Base-by-base conservation (phyloP, 257 asterid species). In the Fraxinus pennsylvanica region DNA sequence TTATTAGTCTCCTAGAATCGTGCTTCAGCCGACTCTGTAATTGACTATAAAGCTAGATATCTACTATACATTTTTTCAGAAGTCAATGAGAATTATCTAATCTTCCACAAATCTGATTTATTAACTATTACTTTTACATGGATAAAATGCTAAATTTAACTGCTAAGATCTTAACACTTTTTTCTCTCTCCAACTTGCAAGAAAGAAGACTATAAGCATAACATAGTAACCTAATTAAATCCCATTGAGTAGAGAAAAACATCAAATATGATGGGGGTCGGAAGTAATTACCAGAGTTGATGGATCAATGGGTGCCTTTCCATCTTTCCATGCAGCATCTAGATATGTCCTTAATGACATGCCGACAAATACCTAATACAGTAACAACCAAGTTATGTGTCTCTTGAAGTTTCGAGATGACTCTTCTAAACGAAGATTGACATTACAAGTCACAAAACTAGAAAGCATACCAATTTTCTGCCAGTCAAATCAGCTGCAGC, bases 401-500 rank as follows among this genome's bases (percentile, higher is more conserved):
- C 73, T 76, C 73, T 67, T 10, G 68, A 83, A 81, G 52, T 83
- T 76, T 78, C 65, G 54, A 65, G 35, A 29, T 33, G 32, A 69
- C 33, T 50, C 27, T 72, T 81, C 47, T 52, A 70, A 80, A 61
- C 45, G 61, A 72, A 3, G 25, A 75, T 21, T 27, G 36, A 12
- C 1, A 27, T 1, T 63, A 63, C 6, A 27, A 63, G 4, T 52
- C 33, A 77, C 54, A 76, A 45, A 72, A 38, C 83, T 5, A 79
- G 25, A 79, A 25, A 45, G 74, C 89, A 69, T 89, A 95, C 99
- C 99, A 96, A 85, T 86, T 96, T 96, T 82, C 98, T 86, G 74
- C 98, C 97, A 68, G 98, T 91, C 86, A 92, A 87, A 90, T 96
- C 98, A 85, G 99, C 99, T 45, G 99, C 99, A 78, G 97, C 98